Conservation (phyloP, 2,329 filamentous ascomycete genomes). For the Aspergillus puulaauensis region DNA sequence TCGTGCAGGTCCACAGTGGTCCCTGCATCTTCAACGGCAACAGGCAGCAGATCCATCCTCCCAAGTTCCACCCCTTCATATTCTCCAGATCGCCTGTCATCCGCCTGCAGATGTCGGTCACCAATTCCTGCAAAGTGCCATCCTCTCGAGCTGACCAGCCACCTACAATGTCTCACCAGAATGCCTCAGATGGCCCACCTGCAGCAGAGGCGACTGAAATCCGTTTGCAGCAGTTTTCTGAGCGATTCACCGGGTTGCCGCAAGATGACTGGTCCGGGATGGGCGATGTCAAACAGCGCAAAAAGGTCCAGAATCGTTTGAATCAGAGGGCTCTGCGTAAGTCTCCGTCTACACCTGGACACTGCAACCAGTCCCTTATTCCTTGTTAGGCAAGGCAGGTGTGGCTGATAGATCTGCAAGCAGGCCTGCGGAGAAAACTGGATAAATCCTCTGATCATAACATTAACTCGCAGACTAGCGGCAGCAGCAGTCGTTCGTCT, state of each 20-base stretch:
- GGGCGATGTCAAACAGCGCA: conserved; percentile 7
- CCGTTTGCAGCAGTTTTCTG: conserved; percentile 1
- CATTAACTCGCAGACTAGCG: not conserved
- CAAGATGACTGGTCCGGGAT: conserved; percentile 16
- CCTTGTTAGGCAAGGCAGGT: not conserved
- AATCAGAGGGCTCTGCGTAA: conserved; percentile 13
- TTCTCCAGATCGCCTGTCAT: not conserved
- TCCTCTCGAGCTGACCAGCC: not conserved
- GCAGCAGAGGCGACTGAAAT: not conserved
- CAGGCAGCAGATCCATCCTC: not conserved
- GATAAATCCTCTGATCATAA: not conserved
- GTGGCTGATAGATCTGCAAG: not conserved
- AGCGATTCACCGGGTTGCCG: not conserved
- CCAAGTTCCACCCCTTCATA: not conserved
- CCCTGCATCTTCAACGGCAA: too few species aligned
- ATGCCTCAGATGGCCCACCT: not conserved
- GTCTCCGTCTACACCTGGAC: not conserved
- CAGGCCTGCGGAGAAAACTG: not conserved
- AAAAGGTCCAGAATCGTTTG: conserved; percentile 11
- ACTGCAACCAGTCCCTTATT: not conserved
- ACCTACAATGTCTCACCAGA: not conserved
- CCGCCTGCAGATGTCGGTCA: not conserved
- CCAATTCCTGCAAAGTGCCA: not conserved
- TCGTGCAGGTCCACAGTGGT: too few species aligned
- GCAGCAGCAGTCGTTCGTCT: not conserved